Evolutionary conservation across 441 rosid species (phyloP).

Genomic region (Eutrema salsugineum): DNA sequence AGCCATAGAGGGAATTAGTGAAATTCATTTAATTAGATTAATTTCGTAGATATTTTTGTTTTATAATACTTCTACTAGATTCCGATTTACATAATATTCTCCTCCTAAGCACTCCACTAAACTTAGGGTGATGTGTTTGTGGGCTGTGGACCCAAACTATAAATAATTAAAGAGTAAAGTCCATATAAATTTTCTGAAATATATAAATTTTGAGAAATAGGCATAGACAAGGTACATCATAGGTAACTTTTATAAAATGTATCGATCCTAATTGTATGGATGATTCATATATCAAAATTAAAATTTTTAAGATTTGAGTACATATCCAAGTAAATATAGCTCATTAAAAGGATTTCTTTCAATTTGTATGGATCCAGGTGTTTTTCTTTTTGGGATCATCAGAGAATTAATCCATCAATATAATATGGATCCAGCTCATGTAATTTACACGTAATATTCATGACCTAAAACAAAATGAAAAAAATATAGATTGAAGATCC

Average conservation of each 20-base stretch:
- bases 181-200: not conserved
- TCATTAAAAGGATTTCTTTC: not conserved
- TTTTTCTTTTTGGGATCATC: not conserved
- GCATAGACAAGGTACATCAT: conserved; percentile 2
- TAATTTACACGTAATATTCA: not conserved
- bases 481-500: not conserved
- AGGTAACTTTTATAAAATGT: not conserved
- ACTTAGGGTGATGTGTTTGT: conserved; percentile 19
- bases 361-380: not conserved
- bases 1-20: not conserved
- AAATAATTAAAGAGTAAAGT: conserved; percentile 8
- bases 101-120: conserved; percentile 6
- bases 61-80: not conserved
- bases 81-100: not conserved
- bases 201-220: not conserved
- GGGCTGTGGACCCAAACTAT: conserved; percentile 12
- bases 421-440: not conserved
- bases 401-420: not conserved
- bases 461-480: not conserved
- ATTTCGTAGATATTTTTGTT: not conserved
- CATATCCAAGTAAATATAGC: not conserved
- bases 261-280: not conserved
- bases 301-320: not conserved
- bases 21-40: not conserved
- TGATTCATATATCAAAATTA: not conserved